Base-by-base conservation (phyloP, 768 basidiomycete species). In the Cystobasidium tubakii region DNA sequence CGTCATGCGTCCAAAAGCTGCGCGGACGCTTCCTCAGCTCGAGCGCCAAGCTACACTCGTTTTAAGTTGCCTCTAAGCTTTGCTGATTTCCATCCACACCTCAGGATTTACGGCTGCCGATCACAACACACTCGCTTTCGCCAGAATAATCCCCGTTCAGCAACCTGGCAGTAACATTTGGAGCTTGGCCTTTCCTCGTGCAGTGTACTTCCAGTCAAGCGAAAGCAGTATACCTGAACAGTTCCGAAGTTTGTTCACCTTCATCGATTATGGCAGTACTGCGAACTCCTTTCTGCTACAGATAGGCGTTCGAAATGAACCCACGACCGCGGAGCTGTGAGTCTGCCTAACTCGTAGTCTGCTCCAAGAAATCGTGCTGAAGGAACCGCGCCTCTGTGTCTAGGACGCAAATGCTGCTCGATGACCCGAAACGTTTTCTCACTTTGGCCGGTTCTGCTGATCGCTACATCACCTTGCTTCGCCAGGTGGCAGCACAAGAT, bases 231-330 rank as follows among this genome's bases (percentile, higher is more conserved):
- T 73, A 19, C 39, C 74, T 7, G 74, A 85, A 29, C 84, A 85
- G 42, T 87, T 92, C 46, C 89, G 90, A 78, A 88, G 89, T 76
- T 82, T 95, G 0, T 96, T 97, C 79, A 85, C 86, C 39, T 96
- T 93, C 77, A 87, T 98, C 63, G 88, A 95, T 80, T 96, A 95
- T 79, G 94, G 93, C 1, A 79, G 84, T 0, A 82, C 84, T 3
- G 95, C 89, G 29, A 95, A 93, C 77, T 84, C 85, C 1, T 97
- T 99, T 82, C 83, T 99, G 55, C 86, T 85, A 66, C 88, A 90
- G 1, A 91, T 91, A 77, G 95, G 96, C 13, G 90, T 93, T 19
- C 89, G 88, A 78, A 87, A 86, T 53, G 90, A 92, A 78, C 94
- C 95, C 2, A 91, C 87, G 55, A 86, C 92, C 3, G 88, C 91